phyloP scores from a whole-genome alignment of 768 basidiomycete species.

The Exidia glandulosa region DNA sequence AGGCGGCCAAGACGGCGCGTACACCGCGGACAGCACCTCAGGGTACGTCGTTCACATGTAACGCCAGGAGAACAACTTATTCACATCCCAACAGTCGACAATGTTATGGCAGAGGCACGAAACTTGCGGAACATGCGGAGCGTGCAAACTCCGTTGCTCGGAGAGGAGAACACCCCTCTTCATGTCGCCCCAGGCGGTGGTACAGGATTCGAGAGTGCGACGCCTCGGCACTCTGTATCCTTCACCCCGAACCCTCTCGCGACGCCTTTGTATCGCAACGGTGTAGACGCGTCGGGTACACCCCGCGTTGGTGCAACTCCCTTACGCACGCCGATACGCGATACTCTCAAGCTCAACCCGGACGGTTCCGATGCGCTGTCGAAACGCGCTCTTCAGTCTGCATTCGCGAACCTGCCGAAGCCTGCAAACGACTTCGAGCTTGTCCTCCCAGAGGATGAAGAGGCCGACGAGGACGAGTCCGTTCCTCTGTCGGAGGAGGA shows the following conservation, averaged over 20 bases:
- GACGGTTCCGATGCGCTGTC: slow-evolving; percentile 44
- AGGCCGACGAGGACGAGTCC: slow-evolving; percentile 26
- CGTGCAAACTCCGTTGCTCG: slow-evolving; percentile 86
- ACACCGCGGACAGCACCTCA: slow-evolving; percentile 93
- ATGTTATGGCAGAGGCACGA: slow-evolving; percentile 85
- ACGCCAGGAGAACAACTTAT: not conserved
- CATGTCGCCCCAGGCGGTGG: slow-evolving; percentile 64
- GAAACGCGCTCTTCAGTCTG: slow-evolving; percentile 67
- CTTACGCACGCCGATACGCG: slow-evolving; percentile 87
- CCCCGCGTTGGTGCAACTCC: slow-evolving; percentile 56
- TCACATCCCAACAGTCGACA: slow-evolving; percentile 59
- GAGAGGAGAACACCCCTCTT: slow-evolving; percentile 94
- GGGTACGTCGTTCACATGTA: slow-evolving; percentile 41
- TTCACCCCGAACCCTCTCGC: slow-evolving; percentile 96
- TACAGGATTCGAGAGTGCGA: slow-evolving; percentile 90
- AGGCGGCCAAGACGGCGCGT: slow-evolving; percentile 80
- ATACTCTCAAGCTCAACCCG: slow-evolving; percentile 82
- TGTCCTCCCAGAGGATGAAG: slow-evolving; percentile 77
- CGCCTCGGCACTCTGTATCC: slow-evolving; percentile 80
- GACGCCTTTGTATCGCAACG: slow-evolving; percentile 50
- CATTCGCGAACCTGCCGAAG: slow-evolving; percentile 75
- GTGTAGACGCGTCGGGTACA: slow-evolving; percentile 25
- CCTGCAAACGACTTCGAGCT: slow-evolving; percentile 98
- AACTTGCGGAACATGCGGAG: slow-evolving; percentile 92
- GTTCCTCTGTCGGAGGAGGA: slow-evolving; percentile 58